Percentiles rank a stretch among this genome's conserved stretches.
phyloP scores from a whole-genome alignment of 2,329 filamentous ascomycete species.

The Chalara sp. region DNA sequence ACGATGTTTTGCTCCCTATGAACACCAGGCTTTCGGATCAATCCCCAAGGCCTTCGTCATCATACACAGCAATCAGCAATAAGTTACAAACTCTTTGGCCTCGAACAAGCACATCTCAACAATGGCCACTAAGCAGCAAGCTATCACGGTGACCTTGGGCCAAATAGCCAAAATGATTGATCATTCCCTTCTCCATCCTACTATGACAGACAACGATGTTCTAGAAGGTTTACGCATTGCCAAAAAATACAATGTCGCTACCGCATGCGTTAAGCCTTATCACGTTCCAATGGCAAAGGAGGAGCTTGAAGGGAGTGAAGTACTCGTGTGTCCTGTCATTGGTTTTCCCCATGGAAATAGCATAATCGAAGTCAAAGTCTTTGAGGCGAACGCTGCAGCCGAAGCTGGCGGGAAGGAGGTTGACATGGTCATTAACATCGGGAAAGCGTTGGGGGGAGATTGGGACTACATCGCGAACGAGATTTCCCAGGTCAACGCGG shows the following conservation, averaged over 20 bases:
- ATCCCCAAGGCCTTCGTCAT: too few relatives aligned
- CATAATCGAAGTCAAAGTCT: slow-evolving; percentile 45
- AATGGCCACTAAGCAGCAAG: not conserved
- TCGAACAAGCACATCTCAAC: too few relatives aligned
- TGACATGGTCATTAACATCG: slow-evolving; percentile 56
- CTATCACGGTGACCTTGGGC: slow-evolving; percentile 35
- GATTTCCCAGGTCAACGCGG: slow-evolving; percentile 42
- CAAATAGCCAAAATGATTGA: slow-evolving; percentile 51
- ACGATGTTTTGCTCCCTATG: too few relatives aligned
- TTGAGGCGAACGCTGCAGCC: slow-evolving; percentile 43
- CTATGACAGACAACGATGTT: slow-evolving; percentile 51
- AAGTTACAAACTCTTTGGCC: too few relatives aligned
- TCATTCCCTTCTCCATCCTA: slow-evolving; percentile 55
- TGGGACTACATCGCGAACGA: slow-evolving; percentile 50
- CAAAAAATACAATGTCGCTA: slow-evolving; percentile 41
- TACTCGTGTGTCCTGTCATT: slow-evolving; percentile 49
- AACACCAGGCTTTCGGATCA: too few relatives aligned
- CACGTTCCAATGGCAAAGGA: slow-evolving; percentile 40
- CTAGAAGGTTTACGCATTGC: slow-evolving; percentile 40
- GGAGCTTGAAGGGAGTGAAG: slow-evolving; percentile 40
- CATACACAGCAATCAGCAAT: too few relatives aligned
- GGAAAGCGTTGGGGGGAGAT: slow-evolving; percentile 48
- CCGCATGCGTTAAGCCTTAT: slow-evolving; percentile 54
- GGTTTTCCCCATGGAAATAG: slow-evolving; percentile 55
- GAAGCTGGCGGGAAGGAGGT: slow-evolving; percentile 45